These are phyloP conservation scores for Rhizopus stolonifer DNA, from an alignment of 371 early-diverging fungal species.

Conservation along the genomic window DNA sequence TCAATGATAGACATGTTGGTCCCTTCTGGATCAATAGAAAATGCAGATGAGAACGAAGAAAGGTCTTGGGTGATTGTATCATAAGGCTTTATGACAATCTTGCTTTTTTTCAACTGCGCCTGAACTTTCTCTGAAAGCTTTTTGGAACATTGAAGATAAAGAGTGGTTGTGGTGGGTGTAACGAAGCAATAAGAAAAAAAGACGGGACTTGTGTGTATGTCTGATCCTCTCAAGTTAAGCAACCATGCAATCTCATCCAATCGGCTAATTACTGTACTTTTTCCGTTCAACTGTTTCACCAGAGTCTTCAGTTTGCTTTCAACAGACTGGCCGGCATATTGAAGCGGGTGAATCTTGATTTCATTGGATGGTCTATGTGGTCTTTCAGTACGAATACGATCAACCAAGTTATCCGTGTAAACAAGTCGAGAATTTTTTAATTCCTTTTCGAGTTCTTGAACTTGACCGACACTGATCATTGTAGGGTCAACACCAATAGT, in stretches of 20 bases:
- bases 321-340: slow-evolving; percentile 65
- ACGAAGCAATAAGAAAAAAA: slow-evolving; percentile 93
- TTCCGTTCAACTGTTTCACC: background rate
- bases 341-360: slow-evolving; percentile 58
- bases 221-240: slow-evolving; percentile 94
- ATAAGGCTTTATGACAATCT: slow-evolving; percentile 7
- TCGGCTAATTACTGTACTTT: slow-evolving; percentile 72
- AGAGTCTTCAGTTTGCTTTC: slow-evolving; percentile 8
- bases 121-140: slow-evolving; percentile 63
- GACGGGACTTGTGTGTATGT: slow-evolving; percentile 88
- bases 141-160: slow-evolving; percentile 70
- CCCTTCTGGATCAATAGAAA: slow-evolving; percentile 8
- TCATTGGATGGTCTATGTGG: slow-evolving; percentile 64
- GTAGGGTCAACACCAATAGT: slow-evolving; percentile 83
- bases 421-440: slow-evolving; percentile 43
- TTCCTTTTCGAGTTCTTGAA: slow-evolving; percentile 3
- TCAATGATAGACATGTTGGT: slow-evolving; percentile 21
- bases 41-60: background rate
- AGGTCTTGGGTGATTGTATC: slow-evolving; percentile 6
- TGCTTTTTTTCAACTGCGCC: slow-evolving; percentile 46
- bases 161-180: slow-evolving; percentile 58
- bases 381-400: slow-evolving; percentile 68
- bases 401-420: slow-evolving; percentile 72
- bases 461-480: slow-evolving; percentile 55
- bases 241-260: slow-evolving; percentile 96